A percentile compares a stretch with the other conserved stretches of the same genome.
These are phyloP conservation scores for Amanita jacksonii DNA, from an alignment of 768 basidiomycete species.

Conservation along the genomic window DNA sequence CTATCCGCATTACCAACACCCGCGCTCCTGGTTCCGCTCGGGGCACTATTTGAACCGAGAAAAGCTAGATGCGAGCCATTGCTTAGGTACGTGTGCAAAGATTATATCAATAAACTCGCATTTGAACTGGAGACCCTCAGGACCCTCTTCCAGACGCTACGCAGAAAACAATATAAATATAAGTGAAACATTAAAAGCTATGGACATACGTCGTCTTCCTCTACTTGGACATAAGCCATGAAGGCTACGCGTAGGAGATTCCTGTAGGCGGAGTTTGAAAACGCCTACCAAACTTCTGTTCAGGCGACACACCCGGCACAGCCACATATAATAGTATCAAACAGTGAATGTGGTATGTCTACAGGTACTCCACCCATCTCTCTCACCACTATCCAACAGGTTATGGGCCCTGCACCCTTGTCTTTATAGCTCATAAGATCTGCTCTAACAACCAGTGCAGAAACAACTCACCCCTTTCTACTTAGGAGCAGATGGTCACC, in stretches of 20 bases:
- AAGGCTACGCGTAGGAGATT: not conserved
- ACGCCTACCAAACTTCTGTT: too few species aligned
- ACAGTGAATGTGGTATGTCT: too few species aligned
- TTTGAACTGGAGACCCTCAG: constrained; percentile 65
- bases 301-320: too few species aligned
- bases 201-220: constrained; percentile 55
- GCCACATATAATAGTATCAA: too few species aligned
- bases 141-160: constrained; percentile 55
- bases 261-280: not conserved
- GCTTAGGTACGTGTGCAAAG: not conserved
- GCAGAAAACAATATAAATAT: not conserved
- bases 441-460: too few species aligned
- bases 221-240: constrained; percentile 70
- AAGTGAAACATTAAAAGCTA: not conserved
- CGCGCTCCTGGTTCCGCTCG: constrained; percentile 22
- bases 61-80: constrained; percentile 36
- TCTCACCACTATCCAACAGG: too few species aligned
- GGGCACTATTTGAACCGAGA: constrained; percentile 33
- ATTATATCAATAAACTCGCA: constrained; percentile 27
- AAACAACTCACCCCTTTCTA: too few species aligned
- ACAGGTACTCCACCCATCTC: too few species aligned
- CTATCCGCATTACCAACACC: constrained; percentile 44
- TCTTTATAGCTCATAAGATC: too few species aligned
- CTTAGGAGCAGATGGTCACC: too few species aligned
- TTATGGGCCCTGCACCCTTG: too few species aligned